These are phyloP conservation scores for Ophiosphaerella herpotricha DNA, from an alignment of 2,329 filamentous ascomycete genomes.

Conservation along the genomic window DNA sequence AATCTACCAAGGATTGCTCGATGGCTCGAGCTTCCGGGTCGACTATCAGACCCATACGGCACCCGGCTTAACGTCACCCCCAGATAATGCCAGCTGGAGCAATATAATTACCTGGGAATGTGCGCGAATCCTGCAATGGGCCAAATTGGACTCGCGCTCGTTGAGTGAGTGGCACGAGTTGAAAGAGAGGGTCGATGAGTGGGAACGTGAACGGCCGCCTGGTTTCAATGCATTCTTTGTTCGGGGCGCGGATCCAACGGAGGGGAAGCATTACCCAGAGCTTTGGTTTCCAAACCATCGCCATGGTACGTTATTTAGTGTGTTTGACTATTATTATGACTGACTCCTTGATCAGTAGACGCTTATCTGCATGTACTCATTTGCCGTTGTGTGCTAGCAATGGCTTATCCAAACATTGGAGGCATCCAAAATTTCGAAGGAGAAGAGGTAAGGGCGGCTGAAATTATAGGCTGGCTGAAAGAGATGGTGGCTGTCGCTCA, in stretches of 20 bases:
- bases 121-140: slow-evolving; percentile 22
- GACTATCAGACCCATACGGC: slow-evolving; percentile 15
- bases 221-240: slow-evolving; percentile 22
- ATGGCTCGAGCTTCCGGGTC: slow-evolving; percentile 13
- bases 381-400: slow-evolving; percentile 16
- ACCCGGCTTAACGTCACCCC: slow-evolving; percentile 5
- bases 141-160: slow-evolving; percentile 1
- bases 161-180: slow-evolving; percentile 14
- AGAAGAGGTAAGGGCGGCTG: background rate
- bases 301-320: slow-evolving; percentile 16
- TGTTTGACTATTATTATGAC: background rate
- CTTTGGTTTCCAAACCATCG: slow-evolving; percentile 19
- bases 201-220: slow-evolving; percentile 18
- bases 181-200: slow-evolving; percentile 18
- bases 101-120: slow-evolving; percentile 25
- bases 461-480: slow-evolving; percentile 12
- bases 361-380: slow-evolving; percentile 23
- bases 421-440: background rate
- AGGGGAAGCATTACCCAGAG: slow-evolving; percentile 11
- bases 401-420: slow-evolving; percentile 3
- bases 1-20: slow-evolving; percentile 16
- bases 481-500: slow-evolving; percentile 21
- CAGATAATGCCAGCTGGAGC: slow-evolving; percentile 17
- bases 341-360: slow-evolving; percentile 11
- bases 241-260: slow-evolving; percentile 5